These are phyloP conservation scores for Chenopodium album DNA, from an alignment of 148 eudicot genomes.

Conservation along the genomic window DNA sequence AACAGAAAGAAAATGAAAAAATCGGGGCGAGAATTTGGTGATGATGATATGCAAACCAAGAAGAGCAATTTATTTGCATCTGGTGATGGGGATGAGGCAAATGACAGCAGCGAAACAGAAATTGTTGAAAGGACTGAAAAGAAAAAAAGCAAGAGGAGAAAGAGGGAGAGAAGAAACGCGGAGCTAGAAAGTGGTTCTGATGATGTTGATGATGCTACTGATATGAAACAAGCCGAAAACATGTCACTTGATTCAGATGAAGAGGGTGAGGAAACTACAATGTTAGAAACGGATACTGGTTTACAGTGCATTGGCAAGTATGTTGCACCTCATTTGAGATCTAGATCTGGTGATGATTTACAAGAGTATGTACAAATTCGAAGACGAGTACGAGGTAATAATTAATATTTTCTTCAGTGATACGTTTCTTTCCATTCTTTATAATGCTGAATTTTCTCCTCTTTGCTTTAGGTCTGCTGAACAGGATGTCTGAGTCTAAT, in stretches of 20 bases:
- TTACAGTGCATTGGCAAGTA: slow-evolving; percentile 40
- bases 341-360: slow-evolving; percentile 46
- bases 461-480: slow-evolving; percentile 63
- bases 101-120: slow-evolving; percentile 26
- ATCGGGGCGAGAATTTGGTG: slow-evolving; percentile 23
- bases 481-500: slow-evolving; percentile 87
- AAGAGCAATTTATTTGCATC: slow-evolving; percentile 29
- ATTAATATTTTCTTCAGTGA: neutral
- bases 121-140: slow-evolving; percentile 19
- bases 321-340: slow-evolving; percentile 81
- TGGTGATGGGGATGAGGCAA: slow-evolving; percentile 25
- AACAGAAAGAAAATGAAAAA: slow-evolving; percentile 36
- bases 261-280: slow-evolving; percentile 23
- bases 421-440: neutral
- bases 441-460: slow-evolving; percentile 18
- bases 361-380: slow-evolving; percentile 63
- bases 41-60: slow-evolving; percentile 20
- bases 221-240: slow-evolving; percentile 15
- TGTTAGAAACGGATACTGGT: slow-evolving; percentile 24
- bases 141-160: slow-evolving; percentile 14
- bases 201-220: slow-evolving; percentile 1
- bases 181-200: slow-evolving; percentile 25
- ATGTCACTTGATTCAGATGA: slow-evolving; percentile 25
- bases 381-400: slow-evolving; percentile 68
- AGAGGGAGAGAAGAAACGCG: slow-evolving; percentile 30